Evolutionary conservation across 2,329 filamentous ascomycete species (phyloP), one percentile per base, ranked within the genome.

Genomic region (Trichoderma pleuroti): DNA sequence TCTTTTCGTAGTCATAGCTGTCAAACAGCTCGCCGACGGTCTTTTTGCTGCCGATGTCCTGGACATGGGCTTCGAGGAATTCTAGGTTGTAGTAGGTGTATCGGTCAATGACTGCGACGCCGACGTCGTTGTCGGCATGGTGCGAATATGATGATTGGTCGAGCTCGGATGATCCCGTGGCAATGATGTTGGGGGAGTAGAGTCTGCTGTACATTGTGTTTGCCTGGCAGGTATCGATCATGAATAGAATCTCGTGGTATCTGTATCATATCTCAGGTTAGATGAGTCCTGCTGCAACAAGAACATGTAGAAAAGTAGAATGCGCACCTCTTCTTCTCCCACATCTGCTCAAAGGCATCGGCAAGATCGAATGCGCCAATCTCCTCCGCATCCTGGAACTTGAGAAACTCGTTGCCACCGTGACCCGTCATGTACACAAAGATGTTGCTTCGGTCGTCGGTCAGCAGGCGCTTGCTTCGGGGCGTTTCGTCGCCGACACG

Each of bases 191-290:
- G 61, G 95, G 95, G 6, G 94, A 97, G 85, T 99, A 99, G 78
- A 99, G 93, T 76, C 97, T 95, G 79, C 91, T 95, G 84, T 97
- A 99, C 94, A 99, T 98, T 36, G 96, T 99, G 81, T 99, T 99
- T 69, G 96, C 96, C 83, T 99, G 96, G 84, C 96, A 99, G 0
- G 96, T 99, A 81, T 99, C 96, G 82, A 99, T 99, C 96, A 99
- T 99, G 85, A 99, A 99, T 71, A 99, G 88, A 75, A 99, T 90
- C 82, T 99, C 96, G 80, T 98, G 93, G 82, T 98, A 99, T 79
- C 91, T 92, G 74, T 54, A 60, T 10, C 36, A 0, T 21, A 14
- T 49, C n/a, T 54, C 0, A 70, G 9, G 64, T 62, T 11, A 60
- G 61, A 6, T 26, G 52, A 66, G 63, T 57, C 60, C 18, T 32